Percentiles rank a stretch among this genome's conserved stretches.
These are phyloP conservation scores for Cyclospora cayetanensis DNA, from an alignment of 169 alveolate genomes.

Conservation along the genomic window DNA sequence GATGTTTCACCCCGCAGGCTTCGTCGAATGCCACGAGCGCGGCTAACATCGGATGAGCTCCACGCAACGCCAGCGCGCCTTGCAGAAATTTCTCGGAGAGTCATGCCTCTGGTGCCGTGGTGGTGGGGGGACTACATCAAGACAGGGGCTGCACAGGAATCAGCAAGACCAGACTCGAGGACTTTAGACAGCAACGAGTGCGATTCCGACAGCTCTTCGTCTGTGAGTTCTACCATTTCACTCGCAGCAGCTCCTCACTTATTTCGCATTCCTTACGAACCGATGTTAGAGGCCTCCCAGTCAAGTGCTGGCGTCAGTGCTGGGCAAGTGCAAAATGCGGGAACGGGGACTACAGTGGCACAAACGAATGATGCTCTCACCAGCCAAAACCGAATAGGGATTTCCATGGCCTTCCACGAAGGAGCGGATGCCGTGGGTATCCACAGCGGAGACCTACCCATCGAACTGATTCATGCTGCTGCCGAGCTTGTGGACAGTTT, in stretches of 20 bases:
- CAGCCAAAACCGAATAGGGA: neutral
- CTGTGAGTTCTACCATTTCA: constrained; percentile 35
- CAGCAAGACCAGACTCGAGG: neutral
- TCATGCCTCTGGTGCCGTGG: constrained; percentile 53
- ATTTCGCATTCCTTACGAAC: constrained; percentile 46
- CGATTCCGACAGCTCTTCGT: constrained; percentile 54
- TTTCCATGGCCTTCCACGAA: neutral
- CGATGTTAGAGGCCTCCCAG: neutral
- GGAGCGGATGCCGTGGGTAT: neutral
- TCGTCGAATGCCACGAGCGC: constrained; percentile 60
- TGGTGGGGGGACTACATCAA: constrained; percentile 56
- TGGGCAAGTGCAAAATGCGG: neutral
- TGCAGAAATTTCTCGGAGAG: constrained; percentile 16
- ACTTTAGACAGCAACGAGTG: neutral
- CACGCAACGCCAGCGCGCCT: constrained; percentile 28
- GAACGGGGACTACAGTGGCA: constrained; percentile 46
- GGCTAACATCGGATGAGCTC: constrained; percentile 18
- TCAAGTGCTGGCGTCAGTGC: neutral
- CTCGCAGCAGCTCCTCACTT: constrained; percentile 52
- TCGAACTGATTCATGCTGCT: constrained; percentile 54
- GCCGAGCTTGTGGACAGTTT: constrained; percentile 59
- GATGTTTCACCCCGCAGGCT: constrained; percentile 48
- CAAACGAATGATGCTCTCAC: constrained; percentile 23
- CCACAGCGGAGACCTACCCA: constrained; percentile 5
- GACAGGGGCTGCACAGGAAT: constrained; percentile 10